Conservation (phyloP, 768 basidiomycete species). For the Boletus subparvulus region DNA sequence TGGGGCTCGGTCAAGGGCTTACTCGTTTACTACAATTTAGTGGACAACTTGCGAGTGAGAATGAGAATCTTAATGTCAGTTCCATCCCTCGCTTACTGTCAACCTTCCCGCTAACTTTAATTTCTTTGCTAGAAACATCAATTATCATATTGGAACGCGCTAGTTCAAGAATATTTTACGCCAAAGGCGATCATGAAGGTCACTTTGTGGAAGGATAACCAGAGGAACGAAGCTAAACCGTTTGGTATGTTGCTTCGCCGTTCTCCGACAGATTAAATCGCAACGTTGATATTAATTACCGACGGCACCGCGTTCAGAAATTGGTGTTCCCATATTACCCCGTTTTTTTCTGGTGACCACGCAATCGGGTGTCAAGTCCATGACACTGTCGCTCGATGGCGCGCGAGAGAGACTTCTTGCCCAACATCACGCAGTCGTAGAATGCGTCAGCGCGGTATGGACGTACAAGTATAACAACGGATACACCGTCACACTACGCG, state of each 20-base stretch:
- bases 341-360: conserved; percentile 84
- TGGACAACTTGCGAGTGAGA: conserved; percentile 56
- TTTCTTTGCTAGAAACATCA: conserved; percentile 51
- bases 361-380: conserved; percentile 81
- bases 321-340: conserved; percentile 74
- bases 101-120: conserved; percentile 2
- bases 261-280: conserved; percentile 12
- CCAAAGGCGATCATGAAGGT: conserved; percentile 72
- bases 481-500: conserved; percentile 73
- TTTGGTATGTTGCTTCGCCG: conserved; percentile 55
- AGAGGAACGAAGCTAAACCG: conserved; percentile 74
- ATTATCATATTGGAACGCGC: conserved; percentile 62
- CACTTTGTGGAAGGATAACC: conserved; percentile 87
- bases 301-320: conserved; percentile 48
- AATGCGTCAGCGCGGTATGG: conserved; percentile 75
- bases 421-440: conserved; percentile 51
- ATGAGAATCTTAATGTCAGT: conserved; percentile 49
- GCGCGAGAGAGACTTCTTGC: conserved; percentile 66
- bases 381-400: conserved; percentile 77
- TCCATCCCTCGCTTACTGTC: not conserved
- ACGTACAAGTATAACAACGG: conserved; percentile 80
- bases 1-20: conserved; percentile 64
- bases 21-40: conserved; percentile 70
- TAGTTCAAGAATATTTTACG: conserved; percentile 71
- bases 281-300: conserved; percentile 8